These are phyloP conservation scores for Epichloe brachyelytri DNA, from an alignment of 2,329 filamentous ascomycete species.

Conservation along the genomic window DNA sequence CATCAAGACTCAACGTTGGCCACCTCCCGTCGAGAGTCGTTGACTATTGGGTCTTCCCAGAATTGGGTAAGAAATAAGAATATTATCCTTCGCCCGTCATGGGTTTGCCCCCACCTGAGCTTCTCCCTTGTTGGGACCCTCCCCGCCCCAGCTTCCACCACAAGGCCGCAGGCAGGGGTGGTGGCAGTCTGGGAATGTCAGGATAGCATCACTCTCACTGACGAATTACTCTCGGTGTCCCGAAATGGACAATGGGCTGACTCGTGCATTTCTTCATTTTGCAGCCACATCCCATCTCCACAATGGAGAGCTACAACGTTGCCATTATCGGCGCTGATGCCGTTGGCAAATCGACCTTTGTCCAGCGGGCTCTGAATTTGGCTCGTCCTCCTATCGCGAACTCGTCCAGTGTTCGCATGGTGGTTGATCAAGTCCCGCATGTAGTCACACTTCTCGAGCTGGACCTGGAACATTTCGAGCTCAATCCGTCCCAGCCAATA, in stretches of 20 bases:
- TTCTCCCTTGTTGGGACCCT: background rate
- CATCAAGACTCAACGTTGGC: constrained; percentile 26
- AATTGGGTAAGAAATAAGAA: constrained; percentile 22
- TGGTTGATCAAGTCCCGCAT: constrained; percentile 44
- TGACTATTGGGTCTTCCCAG: constrained; percentile 25
- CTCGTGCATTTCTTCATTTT: constrained; percentile 4
- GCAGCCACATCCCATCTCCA: constrained; percentile 18
- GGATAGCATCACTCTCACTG: background rate
- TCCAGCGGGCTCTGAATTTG: constrained; percentile 48
- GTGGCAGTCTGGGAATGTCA: background rate
- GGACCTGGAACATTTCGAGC: constrained; percentile 51
- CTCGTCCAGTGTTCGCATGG: constrained; percentile 42
- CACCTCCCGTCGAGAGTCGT: constrained; percentile 35
- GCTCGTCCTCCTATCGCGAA: constrained; percentile 38
- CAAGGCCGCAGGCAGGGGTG: background rate
- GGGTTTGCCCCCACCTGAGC: constrained; percentile 1
- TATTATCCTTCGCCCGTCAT: background rate
- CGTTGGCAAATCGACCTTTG: constrained; percentile 56
- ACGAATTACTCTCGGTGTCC: background rate
- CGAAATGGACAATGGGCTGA: constrained; percentile 4
- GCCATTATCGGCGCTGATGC: constrained; percentile 53
- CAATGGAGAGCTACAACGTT: constrained; percentile 50
- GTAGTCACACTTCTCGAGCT: constrained; percentile 52
- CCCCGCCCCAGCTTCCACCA: background rate
- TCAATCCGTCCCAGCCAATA: constrained; percentile 42